Conservation (phyloP, 306 rosid genomes). For the Carpinus viminea region DNA sequence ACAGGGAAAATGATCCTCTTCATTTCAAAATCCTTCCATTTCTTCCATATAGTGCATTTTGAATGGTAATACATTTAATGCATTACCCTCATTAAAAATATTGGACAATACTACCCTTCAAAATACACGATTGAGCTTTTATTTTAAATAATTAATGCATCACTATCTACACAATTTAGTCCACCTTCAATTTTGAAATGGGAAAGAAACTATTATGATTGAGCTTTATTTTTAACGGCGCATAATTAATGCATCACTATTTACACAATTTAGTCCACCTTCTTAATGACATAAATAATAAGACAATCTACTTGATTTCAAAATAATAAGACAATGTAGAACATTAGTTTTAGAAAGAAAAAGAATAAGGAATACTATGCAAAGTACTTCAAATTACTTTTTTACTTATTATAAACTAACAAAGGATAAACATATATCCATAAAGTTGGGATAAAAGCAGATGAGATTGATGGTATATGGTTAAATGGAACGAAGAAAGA, state of each 20-base stretch:
- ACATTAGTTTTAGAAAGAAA: background rate
- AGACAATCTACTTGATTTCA: background rate
- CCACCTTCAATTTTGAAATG: too few species aligned
- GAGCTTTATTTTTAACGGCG: background rate
- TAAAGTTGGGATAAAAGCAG: background rate
- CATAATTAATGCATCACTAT: background rate
- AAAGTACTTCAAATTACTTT: background rate
- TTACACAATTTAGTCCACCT: background rate
- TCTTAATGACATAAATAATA: background rate
- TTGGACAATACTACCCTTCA: too few species aligned
- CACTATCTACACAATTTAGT: too few species aligned
- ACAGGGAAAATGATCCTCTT: conserved; percentile 61
- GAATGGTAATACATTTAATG: too few species aligned
- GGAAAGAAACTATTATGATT: conserved; percentile 4
- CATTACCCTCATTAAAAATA: too few species aligned
- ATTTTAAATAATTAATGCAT: too few species aligned
- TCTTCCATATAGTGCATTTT: too few species aligned
- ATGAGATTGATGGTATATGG: background rate
- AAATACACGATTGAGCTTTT: too few species aligned
- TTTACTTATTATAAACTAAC: background rate
- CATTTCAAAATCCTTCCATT: too few species aligned
- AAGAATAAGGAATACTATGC: background rate
- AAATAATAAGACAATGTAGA: background rate
- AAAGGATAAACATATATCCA: background rate
- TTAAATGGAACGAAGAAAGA: background rate